Evolutionary conservation across 352 stramenopile genomes (phyloP), one percentile per base, ranked within the genome.

Genomic region (Pythium apleroticum): DNA sequence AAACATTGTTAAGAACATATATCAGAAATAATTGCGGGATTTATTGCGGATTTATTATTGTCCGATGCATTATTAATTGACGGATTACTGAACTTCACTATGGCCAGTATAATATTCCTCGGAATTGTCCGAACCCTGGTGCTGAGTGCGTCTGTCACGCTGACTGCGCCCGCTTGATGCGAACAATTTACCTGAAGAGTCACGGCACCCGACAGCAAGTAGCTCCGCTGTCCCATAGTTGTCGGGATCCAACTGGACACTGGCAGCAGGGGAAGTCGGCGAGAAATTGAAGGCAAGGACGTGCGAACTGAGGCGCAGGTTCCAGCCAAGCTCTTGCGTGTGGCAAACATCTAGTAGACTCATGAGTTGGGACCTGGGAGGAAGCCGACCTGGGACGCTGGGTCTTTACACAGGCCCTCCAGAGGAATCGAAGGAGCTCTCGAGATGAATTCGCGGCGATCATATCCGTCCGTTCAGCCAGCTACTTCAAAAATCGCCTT

Each of bases 401-500:
- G 43, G 7, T 7, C 27, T 33, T 12, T 41, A n/a, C 10, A 41
- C 10, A 17, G 4, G 11, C 19, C 35, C 17, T 41, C 35, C 14
- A 19, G 35, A 41, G 17, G 12, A n/a, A n/a, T 41, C 17, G 41
- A 49, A 24, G 20, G 19, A 49, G 41, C 17, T 0, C 41, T 11
- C 19, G 17, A 48, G 41, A 12, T 41, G 33, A 41, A 3, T 12
- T 14, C 11, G 41, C 17, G 41, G 41, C 39, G 39, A 46, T 46
- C 30, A 33, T 5, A 33, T 33, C 30, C 30, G 1, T 10, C 35
- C 35, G 35, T n/a, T 41, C 11, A 17, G 14, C 15, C 6, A 5
- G 15, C 39, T 52, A 69, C 57, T 69, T 45, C 31, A 25, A 4
- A 63, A 60, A 64, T 59, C 63, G 55, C 25, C 63, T 11, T 10